These are phyloP conservation scores for Ogataea trehaloabstinens DNA, from an alignment of 805 yeast species.

Conservation along the genomic window DNA sequence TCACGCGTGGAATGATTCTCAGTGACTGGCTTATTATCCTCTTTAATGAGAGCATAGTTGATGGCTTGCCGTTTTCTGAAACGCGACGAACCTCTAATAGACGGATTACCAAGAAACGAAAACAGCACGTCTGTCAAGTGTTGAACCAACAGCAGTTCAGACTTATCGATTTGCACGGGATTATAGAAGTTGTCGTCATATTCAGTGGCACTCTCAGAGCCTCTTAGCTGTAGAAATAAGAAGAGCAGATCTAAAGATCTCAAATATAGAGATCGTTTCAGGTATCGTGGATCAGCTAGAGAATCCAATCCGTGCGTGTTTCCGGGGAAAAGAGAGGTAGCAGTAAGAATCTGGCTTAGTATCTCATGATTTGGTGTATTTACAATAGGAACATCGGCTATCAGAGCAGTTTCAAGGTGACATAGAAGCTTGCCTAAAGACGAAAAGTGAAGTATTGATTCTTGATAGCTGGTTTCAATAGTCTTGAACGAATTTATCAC, in stretches of 20 bases:
- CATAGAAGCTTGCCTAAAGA: constrained; percentile 37
- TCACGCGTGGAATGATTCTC: background rate
- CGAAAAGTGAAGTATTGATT: constrained; percentile 11
- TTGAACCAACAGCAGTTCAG: constrained; percentile 9
- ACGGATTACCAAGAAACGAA: constrained; percentile 5
- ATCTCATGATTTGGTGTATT: constrained; percentile 34
- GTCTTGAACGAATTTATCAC: too few relatives aligned
- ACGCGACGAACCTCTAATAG: constrained; percentile 4
- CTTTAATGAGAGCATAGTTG: constrained; percentile 1
- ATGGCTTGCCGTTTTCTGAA: constrained; percentile 10
- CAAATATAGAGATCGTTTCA: constrained; percentile 25
- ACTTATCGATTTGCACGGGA: constrained; percentile 13
- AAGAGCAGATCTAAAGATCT: constrained; percentile 29
- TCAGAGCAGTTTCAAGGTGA: constrained; percentile 32
- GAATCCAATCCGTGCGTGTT: constrained; percentile 24
- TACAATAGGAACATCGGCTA: constrained; percentile 22
- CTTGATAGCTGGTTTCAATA: constrained; percentile 17
- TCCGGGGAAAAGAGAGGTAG: constrained; percentile 34
- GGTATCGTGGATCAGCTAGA: constrained; percentile 25
- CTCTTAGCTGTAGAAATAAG: background rate
- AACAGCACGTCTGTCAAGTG: constrained; percentile 17
- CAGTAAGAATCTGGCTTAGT: constrained; percentile 34
- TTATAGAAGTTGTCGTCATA: constrained; percentile 28
- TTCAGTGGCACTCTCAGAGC: background rate
- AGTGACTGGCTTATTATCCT: background rate